A percentile compares a stretch with the other conserved stretches of the same genome.
Conservation (phyloP, 2,329 filamentous ascomycete genomes). For the Penicillium polonicum region DNA sequence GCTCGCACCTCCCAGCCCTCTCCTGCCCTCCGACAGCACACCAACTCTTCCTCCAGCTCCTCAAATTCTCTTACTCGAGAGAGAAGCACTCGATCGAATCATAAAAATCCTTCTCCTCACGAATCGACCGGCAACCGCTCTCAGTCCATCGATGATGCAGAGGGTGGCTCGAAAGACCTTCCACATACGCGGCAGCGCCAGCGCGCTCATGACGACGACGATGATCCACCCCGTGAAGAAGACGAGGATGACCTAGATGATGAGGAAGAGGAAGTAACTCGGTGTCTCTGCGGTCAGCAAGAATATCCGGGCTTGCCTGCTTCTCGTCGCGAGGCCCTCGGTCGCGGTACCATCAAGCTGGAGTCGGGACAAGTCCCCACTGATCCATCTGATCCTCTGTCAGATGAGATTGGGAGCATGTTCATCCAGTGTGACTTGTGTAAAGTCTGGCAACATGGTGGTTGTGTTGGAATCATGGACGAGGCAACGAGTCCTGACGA, state of each 20-base stretch:
- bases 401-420: constrained; percentile 86
- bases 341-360: constrained; percentile 56
- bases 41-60: constrained; percentile 73
- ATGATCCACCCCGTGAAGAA: constrained; percentile 58
- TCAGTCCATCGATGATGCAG: constrained; percentile 56
- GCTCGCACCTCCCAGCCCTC: constrained; percentile 73
- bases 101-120: constrained; percentile 69
- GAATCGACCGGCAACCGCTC: constrained; percentile 67
- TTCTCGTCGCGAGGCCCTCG: constrained; percentile 56
- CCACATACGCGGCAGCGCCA: constrained; percentile 74
- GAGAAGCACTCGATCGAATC: constrained; percentile 68
- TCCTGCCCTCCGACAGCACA: constrained; percentile 69
- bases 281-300: constrained; percentile 90
- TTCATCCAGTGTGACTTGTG: constrained; percentile 98
- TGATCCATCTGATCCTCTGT: constrained; percentile 60
- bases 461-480: constrained; percentile 94
- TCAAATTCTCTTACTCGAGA: constrained; percentile 72
- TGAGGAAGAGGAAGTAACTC: constrained; percentile 89
- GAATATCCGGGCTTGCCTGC: constrained; percentile 82
- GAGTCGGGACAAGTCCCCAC: constrained; percentile 58
- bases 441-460: constrained; percentile 98
- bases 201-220: constrained; percentile 66
- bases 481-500: constrained; percentile 91
- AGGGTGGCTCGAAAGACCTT: constrained; percentile 55
- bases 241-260: constrained; percentile 62